These are phyloP conservation scores for Chamaenerion angustifolium DNA, from an alignment of 345 rosid species.

Conservation along the genomic window DNA sequence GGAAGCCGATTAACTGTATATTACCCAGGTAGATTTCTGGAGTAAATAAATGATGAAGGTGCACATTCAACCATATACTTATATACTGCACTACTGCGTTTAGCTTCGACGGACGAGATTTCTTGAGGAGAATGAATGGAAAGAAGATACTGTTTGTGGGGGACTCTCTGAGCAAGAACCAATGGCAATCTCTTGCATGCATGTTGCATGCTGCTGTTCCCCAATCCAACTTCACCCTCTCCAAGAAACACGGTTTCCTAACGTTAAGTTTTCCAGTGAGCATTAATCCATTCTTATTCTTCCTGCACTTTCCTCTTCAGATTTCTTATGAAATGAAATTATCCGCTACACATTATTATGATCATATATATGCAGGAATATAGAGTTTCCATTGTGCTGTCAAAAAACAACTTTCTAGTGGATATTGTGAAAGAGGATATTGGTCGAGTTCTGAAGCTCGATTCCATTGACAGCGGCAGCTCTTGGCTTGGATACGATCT, in stretches of 20 bases:
- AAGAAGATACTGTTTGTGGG: slow-evolving; percentile 35
- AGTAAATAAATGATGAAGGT: no score
- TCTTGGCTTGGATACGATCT: slow-evolving; percentile 39
- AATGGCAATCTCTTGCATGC: slow-evolving; percentile 26
- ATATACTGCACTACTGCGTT: background rate
- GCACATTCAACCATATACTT: no score
- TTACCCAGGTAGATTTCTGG: slow-evolving; percentile 12
- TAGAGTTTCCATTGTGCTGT: slow-evolving; percentile 19
- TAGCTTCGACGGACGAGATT: slow-evolving; percentile 20
- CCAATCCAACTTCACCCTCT: slow-evolving; percentile 8
- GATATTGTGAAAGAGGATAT: slow-evolving; percentile 27
- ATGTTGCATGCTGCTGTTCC: slow-evolving; percentile 19
- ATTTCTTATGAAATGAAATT: background rate
- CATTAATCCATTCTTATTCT: slow-evolving; percentile 12
- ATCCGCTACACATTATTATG: background rate
- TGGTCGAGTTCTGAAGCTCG: slow-evolving; percentile 43
- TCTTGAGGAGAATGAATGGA: slow-evolving; percentile 20
- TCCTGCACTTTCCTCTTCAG: background rate
- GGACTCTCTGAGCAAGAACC: slow-evolving; percentile 31
- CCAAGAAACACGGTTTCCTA: background rate
- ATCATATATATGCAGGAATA: slow-evolving; percentile 24
- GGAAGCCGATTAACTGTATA: slow-evolving; percentile 16
- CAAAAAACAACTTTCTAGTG: slow-evolving; percentile 42
- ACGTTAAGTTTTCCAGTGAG: slow-evolving; percentile 16
- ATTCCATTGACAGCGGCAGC: slow-evolving; percentile 28